phyloP scores from a whole-genome alignment of 805 yeast species.

The Vanderwaltozyma yarrowii region DNA sequence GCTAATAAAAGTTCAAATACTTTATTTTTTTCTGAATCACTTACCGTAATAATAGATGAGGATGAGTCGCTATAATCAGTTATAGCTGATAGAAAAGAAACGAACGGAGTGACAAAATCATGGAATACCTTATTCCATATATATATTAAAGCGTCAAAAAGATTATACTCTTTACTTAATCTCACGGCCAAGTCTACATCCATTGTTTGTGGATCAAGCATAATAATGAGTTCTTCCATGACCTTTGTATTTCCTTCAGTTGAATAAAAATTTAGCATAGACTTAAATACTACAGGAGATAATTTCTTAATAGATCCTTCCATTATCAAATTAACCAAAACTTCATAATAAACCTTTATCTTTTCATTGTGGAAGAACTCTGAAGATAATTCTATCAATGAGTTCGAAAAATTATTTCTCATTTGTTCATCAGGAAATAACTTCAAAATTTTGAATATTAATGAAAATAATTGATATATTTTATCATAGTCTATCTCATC shows the following conservation, averaged over 20 bases:
- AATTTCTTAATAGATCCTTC: constrained; percentile 36
- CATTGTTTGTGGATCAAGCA: constrained; percentile 53
- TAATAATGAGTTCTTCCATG: constrained; percentile 60
- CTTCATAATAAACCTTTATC: constrained; percentile 37
- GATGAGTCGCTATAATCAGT: constrained; percentile 5
- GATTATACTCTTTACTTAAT: constrained; percentile 44
- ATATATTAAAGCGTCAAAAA: constrained; percentile 55
- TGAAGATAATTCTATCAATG: constrained; percentile 6
- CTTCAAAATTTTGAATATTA: background rate
- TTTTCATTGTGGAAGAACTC: constrained; percentile 14
- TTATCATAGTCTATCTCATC: constrained; percentile 10
- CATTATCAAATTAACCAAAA: constrained; percentile 43
- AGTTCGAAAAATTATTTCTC: background rate
- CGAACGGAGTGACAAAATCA: constrained; percentile 65
- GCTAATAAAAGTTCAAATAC: constrained; percentile 56
- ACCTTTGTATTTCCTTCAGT: constrained; percentile 32
- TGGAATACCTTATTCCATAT: constrained; percentile 60
- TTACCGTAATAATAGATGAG: background rate
- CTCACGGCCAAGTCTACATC: constrained; percentile 70
- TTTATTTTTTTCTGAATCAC: background rate
- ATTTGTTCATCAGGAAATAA: constrained; percentile 3
- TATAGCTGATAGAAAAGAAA: constrained; percentile 38
- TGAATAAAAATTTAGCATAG: constrained; percentile 45
- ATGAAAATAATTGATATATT: constrained; percentile 6
- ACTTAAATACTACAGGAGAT: constrained; percentile 55